A percentile compares a stretch with the other conserved stretches of the same genome.
Conservation (phyloP, 108 stramenopile species). For the Cyclotella sp. region DNA sequence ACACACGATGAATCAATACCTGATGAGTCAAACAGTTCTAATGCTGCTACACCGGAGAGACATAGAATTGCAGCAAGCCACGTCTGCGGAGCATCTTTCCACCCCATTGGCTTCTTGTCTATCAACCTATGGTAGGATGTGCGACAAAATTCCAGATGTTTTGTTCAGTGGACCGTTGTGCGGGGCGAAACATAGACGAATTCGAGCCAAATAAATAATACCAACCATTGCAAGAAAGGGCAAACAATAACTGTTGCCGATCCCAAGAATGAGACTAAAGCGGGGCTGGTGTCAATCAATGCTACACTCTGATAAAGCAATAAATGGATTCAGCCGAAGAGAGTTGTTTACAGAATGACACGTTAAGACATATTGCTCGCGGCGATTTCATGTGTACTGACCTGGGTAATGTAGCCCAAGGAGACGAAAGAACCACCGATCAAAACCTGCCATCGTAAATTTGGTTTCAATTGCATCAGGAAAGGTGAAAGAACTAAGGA, state of each 20-base stretch:
- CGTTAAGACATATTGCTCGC: not conserved
- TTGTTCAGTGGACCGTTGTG: too few relatives aligned
- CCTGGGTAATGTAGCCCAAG: slow-evolving; percentile 47
- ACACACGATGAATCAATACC: not conserved
- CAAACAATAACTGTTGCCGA: slow-evolving; percentile 47
- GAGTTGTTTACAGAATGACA: not conserved
- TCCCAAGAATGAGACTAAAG: slow-evolving; percentile 53
- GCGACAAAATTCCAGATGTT: too few relatives aligned
- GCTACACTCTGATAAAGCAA: slow-evolving; percentile 27
- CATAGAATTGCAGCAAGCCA: slow-evolving; percentile 50
- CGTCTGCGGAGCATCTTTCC: slow-evolving; percentile 48
- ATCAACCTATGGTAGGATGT: slow-evolving; percentile 8
- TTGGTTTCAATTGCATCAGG: slow-evolving; percentile 33
- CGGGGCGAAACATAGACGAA: not conserved
- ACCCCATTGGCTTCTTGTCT: slow-evolving; percentile 40
- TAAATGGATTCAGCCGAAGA: not conserved
- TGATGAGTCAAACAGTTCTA: slow-evolving; percentile 45
- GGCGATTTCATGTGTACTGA: not conserved
- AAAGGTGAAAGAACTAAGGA: slow-evolving; percentile 47
- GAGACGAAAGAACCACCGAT: slow-evolving; percentile 44
- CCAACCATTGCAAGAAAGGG: slow-evolving; percentile 30
- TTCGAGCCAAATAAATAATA: not conserved
- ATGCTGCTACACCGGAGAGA: slow-evolving; percentile 49
- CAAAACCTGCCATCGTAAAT: slow-evolving; percentile 15
- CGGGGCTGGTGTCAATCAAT: slow-evolving; percentile 38